Conservation (phyloP, 306 rosid genomes). For the Arachis hypogaea region DNA sequence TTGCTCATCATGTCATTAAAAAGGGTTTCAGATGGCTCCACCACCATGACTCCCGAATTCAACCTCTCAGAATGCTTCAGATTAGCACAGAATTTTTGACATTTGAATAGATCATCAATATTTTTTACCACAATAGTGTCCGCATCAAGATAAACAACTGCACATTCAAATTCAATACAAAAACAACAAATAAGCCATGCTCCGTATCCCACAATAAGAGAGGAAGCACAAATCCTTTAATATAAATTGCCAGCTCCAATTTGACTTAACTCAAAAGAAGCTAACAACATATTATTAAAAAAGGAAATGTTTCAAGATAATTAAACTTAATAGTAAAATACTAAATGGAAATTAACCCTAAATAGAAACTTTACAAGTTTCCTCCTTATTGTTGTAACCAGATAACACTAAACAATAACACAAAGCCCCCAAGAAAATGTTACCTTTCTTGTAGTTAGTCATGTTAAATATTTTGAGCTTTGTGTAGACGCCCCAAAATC, state of each 20-base stretch:
- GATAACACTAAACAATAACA: neutral
- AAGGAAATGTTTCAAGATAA: conserved; percentile 10
- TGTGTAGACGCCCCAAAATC: conserved; percentile 99
- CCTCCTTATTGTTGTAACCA: conserved; percentile 23
- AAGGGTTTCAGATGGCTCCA: conserved; percentile 80
- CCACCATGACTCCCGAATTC: conserved; percentile 98
- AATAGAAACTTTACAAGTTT: conserved; percentile 3
- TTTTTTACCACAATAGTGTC: conserved; percentile 89
- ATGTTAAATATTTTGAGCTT: conserved; percentile 94
- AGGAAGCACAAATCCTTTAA: neutral
- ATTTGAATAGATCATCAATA: conserved; percentile 93
- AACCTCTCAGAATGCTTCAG: conserved; percentile 99
- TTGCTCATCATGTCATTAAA: conserved; percentile 92
- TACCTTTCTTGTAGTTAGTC: conserved; percentile 93
- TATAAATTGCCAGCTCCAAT: neutral
- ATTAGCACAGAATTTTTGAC: conserved; percentile 91
- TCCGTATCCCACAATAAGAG: neutral
- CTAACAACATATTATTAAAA: neutral
- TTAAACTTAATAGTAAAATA: conserved; percentile 5
- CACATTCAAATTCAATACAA: conserved; percentile 40
- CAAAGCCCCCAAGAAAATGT: conserved; percentile 6
- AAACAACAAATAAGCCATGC: conserved; percentile 32
- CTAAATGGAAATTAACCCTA: neutral
- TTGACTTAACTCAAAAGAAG: conserved; percentile 20
- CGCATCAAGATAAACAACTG: conserved; percentile 98